Percentiles rank a stretch among this genome's conserved stretches.
These are phyloP conservation scores for Cercospora zeae-maydis DNA, from an alignment of 2,329 filamentous ascomycete genomes.

Conservation along the genomic window DNA sequence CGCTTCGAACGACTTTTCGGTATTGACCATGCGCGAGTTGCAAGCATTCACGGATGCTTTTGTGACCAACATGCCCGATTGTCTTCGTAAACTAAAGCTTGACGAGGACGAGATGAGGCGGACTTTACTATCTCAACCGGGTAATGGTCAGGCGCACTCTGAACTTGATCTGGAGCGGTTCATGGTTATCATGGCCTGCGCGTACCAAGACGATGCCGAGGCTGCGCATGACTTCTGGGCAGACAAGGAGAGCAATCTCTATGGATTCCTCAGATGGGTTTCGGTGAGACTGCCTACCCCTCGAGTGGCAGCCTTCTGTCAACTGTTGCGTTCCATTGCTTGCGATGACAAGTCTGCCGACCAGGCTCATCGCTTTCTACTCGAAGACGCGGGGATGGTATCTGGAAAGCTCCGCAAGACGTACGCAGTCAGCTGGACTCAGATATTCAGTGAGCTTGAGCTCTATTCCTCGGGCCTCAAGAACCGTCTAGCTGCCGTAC, in stretches of 20 bases:
- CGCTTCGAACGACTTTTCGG: conserved; percentile 69
- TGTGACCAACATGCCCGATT: conserved; percentile 92
- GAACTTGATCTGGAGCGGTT: conserved; percentile 74
- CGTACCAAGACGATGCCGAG: conserved; percentile 81
- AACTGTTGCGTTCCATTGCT: conserved; percentile 87
- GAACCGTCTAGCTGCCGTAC: conserved; percentile 62
- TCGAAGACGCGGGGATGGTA: conserved; percentile 68
- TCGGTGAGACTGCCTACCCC: conserved; percentile 91
- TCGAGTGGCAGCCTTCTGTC: conserved; percentile 93
- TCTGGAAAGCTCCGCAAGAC: conserved; percentile 70
- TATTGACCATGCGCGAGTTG: conserved; percentile 71
- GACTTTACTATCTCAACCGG: conserved; percentile 41
- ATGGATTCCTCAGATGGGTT: conserved; percentile 96
- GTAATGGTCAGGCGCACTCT: conserved; percentile 35
- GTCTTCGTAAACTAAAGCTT: conserved; percentile 75
- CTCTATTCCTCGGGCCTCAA: conserved; percentile 77
- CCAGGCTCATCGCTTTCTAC: conserved; percentile 80
- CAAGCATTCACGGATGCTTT: conserved; percentile 88
- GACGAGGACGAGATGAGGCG: conserved; percentile 84
- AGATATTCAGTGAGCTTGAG: conserved; percentile 86
- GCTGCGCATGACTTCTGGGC: conserved; percentile 87
- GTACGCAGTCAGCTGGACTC: conserved; percentile 83
- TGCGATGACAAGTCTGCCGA: conserved; percentile 78
- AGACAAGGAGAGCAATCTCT: conserved; percentile 86
- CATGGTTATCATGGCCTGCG: conserved; percentile 84